A percentile compares a stretch with the other conserved stretches of the same genome.
Evolutionary conservation across 352 stramenopile species (phyloP).

Genomic region (Phytophthora pseudosyringae): DNA sequence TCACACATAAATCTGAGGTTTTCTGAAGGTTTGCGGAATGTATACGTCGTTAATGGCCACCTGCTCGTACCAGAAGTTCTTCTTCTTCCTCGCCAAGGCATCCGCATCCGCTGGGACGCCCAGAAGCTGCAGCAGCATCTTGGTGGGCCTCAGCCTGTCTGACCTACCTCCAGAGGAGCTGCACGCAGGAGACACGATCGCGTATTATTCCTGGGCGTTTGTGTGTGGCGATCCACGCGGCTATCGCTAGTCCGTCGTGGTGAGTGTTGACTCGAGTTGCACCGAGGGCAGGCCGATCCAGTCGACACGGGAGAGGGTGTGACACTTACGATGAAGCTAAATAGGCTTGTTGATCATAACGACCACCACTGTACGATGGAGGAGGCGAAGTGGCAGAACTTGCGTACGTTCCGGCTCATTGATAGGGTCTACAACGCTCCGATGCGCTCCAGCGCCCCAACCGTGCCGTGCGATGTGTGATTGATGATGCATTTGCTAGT

Average conservation of each 20-base stretch:
- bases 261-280: neutral
- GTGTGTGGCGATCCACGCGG: conserved; percentile 1
- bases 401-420: too few species aligned
- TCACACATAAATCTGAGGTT: too few species aligned
- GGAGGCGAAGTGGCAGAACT: too few species aligned
- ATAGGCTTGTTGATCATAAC: too few species aligned
- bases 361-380: too few species aligned
- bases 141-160: neutral
- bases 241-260: neutral
- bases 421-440: too few species aligned
- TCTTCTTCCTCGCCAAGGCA: neutral
- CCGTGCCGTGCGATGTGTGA: too few species aligned
- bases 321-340: too few species aligned
- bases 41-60: neutral
- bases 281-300: neutral
- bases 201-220: neutral
- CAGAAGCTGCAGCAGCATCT: neutral
- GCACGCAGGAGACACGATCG: neutral
- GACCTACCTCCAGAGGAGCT: conserved; percentile 1
- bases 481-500: too few species aligned
- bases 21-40: neutral
- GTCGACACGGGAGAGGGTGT: conserved; percentile 3
- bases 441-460: too few species aligned
- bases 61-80: neutral
- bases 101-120: neutral